Percentiles rank a stretch among this genome's conserved stretches.
Evolutionary conservation across 2,329 filamentous ascomycete genomes (phyloP).

Genomic region (Aspergillus intermedius): DNA sequence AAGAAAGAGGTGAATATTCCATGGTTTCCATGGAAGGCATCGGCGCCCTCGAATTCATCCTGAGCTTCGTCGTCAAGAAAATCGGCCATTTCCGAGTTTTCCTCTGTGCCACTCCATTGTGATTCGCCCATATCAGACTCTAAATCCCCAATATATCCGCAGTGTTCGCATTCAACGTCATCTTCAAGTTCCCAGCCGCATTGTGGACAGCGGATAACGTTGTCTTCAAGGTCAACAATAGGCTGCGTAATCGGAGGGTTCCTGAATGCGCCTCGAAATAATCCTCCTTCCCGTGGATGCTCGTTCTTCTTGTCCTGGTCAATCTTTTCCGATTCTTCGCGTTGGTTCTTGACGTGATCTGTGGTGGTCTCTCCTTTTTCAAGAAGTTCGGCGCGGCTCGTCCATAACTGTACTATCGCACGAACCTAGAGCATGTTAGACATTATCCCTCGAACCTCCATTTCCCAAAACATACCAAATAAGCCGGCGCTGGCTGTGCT

Average conservation of each 20-base stretch:
- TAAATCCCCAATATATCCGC: conserved; percentile 47
- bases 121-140: conserved; percentile 28
- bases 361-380: conserved; percentile 58
- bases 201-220: conserved; percentile 55
- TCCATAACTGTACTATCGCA: conserved; percentile 59
- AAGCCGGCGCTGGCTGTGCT: conserved; percentile 57
- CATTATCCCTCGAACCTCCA: neutral
- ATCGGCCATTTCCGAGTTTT: conserved; percentile 38
- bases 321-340: conserved; percentile 54
- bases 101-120: conserved; percentile 42
- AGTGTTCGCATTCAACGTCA: conserved; percentile 48
- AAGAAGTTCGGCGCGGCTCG: conserved; percentile 53
- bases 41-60: conserved; percentile 25
- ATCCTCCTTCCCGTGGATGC: conserved; percentile 46
- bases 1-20: neutral
- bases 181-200: conserved; percentile 61
- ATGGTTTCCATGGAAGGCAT: conserved; percentile 16
- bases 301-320: conserved; percentile 54
- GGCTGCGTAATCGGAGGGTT: conserved; percentile 28
- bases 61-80: conserved; percentile 26
- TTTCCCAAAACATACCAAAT: conserved; percentile 44
- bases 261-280: conserved; percentile 58
- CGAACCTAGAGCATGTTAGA: conserved; percentile 44
- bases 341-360: conserved; percentile 52
- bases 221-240: conserved; percentile 53